phyloP scores from a whole-genome alignment of 2,329 filamentous ascomycete genomes.

The Aureobasidium uvarum region DNA sequence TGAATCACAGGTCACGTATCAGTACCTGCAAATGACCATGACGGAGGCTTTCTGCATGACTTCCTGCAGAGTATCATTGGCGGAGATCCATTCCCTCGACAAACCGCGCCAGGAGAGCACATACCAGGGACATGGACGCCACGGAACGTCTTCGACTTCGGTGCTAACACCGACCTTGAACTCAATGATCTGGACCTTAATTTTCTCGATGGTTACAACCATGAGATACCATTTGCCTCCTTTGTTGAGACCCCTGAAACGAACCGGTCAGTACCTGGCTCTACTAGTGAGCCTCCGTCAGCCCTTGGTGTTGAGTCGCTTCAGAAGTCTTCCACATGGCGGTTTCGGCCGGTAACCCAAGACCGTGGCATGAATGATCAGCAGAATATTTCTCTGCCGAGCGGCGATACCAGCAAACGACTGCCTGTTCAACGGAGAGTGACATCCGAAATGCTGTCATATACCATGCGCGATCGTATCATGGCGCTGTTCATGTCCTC shows the following conservation, averaged over 20 bases:
- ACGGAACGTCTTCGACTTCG: constrained; percentile 47
- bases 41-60: constrained; percentile 24
- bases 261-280: constrained; percentile 29
- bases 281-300: constrained; percentile 35
- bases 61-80: constrained; percentile 28
- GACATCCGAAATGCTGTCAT: constrained; percentile 44
- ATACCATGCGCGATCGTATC: constrained; percentile 56
- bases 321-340: constrained; percentile 47
- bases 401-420: constrained; percentile 36
- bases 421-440: constrained; percentile 44
- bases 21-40: constrained; percentile 10
- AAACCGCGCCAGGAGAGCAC: not conserved
- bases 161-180: constrained; percentile 47
- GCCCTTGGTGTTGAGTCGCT: constrained; percentile 39
- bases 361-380: constrained; percentile 40
- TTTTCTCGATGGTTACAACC: constrained; percentile 48
- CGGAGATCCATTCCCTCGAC: constrained; percentile 7
- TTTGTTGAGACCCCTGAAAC: constrained; percentile 37
- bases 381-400: constrained; percentile 43
- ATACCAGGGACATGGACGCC: constrained; percentile 43
- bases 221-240: constrained; percentile 45
- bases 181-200: constrained; percentile 48
- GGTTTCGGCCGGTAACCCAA: constrained; percentile 43
- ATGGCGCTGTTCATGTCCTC: constrained; percentile 63
- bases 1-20: not conserved